Conservation (phyloP, 2,329 filamentous ascomycete genomes). For the Ascochyta pisi region DNA sequence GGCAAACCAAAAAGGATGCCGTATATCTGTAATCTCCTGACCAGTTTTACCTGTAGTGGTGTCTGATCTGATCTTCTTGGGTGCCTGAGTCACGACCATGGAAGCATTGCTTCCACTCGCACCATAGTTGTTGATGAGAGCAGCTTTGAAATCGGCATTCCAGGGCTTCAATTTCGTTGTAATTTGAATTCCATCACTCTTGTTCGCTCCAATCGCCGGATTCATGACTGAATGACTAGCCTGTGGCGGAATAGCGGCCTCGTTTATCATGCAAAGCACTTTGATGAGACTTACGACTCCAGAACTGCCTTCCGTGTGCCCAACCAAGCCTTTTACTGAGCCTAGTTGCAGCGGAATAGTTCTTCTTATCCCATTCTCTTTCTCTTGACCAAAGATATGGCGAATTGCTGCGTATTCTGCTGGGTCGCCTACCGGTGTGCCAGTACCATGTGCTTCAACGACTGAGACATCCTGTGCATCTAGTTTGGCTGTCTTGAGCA, state of each 20-base stretch:
- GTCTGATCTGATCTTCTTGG: not conserved
- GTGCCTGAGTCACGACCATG: conserved; percentile 17
- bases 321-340: conserved; percentile 42
- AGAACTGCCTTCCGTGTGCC: conserved; percentile 34
- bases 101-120: conserved; percentile 33
- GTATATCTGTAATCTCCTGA: not conserved
- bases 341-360: conserved; percentile 25
- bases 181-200: conserved; percentile 23
- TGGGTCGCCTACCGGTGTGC: conserved; percentile 25
- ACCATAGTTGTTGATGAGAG: conserved; percentile 46
- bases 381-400: conserved; percentile 20
- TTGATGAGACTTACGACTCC: conserved; percentile 36
- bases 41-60: not conserved
- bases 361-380: not conserved
- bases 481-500: conserved; percentile 11
- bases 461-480: conserved; percentile 8
- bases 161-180: conserved; percentile 13
- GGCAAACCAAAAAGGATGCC: conserved; percentile 7
- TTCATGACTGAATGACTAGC: conserved; percentile 25
- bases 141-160: conserved; percentile 10
- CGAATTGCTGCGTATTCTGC: conserved; percentile 27
- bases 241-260: conserved; percentile 29
- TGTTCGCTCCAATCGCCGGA: conserved; percentile 17
- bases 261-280: conserved; percentile 35
- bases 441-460: conserved; percentile 28